A percentile compares a stretch with the other conserved stretches of the same genome.
phyloP scores from a whole-genome alignment of 2,329 filamentous ascomycete species.

The Aspergillus hortae region DNA sequence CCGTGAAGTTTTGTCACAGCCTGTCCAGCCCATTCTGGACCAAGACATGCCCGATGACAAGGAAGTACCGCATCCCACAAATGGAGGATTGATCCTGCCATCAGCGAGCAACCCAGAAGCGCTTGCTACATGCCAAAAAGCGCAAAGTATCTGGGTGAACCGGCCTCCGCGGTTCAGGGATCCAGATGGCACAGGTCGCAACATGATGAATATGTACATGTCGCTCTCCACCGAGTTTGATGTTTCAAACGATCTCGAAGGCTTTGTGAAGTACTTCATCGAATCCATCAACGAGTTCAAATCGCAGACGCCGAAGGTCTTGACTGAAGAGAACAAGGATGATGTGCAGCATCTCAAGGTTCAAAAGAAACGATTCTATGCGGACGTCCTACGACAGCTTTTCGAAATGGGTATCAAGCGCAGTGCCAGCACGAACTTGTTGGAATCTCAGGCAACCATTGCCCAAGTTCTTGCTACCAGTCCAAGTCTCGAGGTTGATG shows the following conservation, averaged over 20 bases:
- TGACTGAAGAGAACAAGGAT: constrained; percentile 84
- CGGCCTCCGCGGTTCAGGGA: constrained; percentile 68
- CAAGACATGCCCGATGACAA: constrained; percentile 33
- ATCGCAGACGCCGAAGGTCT: constrained; percentile 73
- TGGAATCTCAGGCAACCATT: constrained; percentile 70
- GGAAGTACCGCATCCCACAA: constrained; percentile 21
- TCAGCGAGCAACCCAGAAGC: constrained; percentile 26
- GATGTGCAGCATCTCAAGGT: constrained; percentile 84
- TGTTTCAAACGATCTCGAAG: constrained; percentile 58
- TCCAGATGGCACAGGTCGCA: constrained; percentile 63
- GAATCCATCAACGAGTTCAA: constrained; percentile 69
- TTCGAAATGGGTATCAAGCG: constrained; percentile 85
- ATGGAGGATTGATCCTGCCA: constrained; percentile 11
- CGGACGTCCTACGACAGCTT: constrained; percentile 78
- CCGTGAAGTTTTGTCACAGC: constrained; percentile 70
- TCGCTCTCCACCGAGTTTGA: constrained; percentile 53
- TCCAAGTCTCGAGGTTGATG: constrained; percentile 31
- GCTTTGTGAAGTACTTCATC: constrained; percentile 67
- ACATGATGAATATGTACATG: constrained; percentile 65
- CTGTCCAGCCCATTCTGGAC: constrained; percentile 60
- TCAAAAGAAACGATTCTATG: constrained; percentile 84
- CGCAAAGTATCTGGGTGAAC: constrained; percentile 33
- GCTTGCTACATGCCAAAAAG: constrained; percentile 29
- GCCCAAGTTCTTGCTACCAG: constrained; percentile 65
- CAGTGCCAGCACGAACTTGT: constrained; percentile 70